Base-by-base conservation (phyloP, 495 filamentous ascomycete species). In the Hypoxylon trugodes region DNA sequence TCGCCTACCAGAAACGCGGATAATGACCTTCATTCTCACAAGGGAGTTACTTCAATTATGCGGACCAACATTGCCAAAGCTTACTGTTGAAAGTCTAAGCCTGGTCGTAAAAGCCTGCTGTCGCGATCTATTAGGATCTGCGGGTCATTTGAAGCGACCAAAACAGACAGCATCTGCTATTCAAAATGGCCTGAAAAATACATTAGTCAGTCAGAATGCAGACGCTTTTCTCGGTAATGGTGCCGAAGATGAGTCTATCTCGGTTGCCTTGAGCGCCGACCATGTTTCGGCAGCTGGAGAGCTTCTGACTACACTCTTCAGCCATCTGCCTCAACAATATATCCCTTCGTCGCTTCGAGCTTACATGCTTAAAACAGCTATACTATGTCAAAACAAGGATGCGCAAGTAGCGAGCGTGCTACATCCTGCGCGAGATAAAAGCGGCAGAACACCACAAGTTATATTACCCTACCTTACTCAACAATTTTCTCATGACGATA, bases 391-490 rank as follows among this genome's bases (percentile, higher is more conserved):
- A 33, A 81, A 87, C 63, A 87, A 85, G 73, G 70, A 83, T 21
- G 86, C 88, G 8, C 89, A 96, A 82, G 68, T 92, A 9, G 88
- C 92, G 24, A 92, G 90, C 72, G 85, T 92, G 9, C 75, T 96
- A 47, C 89, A 94, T 73, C 90, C 91, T 1, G 82, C 87, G 51
- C 77, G 82, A 10, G 82, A 82, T 30, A 76, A 79, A 38, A 82
- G 82, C 38, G 84, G 86, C 2, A 81, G 81, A 22, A 80, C 79
- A 33, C 82, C 82, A 53, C 77, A 86, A 10, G 92, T 89, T 66
- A 88, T 96, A 42, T 74, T 97, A 22, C 92, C 92, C 5, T 88
- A 94, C 61, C 76, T 96, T 21, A 83, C 83, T 19, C 77, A 84
- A 50, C 77, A 77, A 37, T 89, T 85, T 66, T 77, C 86, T 0